Conservation (phyloP, 177 flowering plant species). For the Vitis hybrid region DNA sequence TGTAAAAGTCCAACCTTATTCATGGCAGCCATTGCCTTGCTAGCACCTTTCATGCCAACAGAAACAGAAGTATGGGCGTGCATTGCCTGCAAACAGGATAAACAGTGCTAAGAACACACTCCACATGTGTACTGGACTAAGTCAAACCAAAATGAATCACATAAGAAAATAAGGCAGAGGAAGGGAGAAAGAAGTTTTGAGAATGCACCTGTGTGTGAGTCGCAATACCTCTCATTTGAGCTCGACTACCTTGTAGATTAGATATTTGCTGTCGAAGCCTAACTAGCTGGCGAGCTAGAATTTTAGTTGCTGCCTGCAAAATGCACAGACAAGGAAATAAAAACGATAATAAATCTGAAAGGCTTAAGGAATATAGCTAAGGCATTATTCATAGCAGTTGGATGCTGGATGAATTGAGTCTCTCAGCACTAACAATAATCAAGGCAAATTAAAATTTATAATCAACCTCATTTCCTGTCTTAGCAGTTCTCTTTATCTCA, state of each 20-base stretch:
- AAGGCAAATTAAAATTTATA: not conserved
- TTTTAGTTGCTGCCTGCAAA: slow-evolving; percentile 44
- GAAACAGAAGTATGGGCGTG: slow-evolving; percentile 51
- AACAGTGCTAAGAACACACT: slow-evolving; percentile 10
- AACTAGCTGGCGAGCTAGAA: slow-evolving; percentile 49
- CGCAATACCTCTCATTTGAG: slow-evolving; percentile 71
- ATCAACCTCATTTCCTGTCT: slow-evolving; percentile 45
- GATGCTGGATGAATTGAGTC: not conserved
- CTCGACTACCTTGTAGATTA: slow-evolving; percentile 64
- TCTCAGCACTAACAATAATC: not conserved
- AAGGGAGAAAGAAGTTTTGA: slow-evolving; percentile 8
- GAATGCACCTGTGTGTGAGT: slow-evolving; percentile 51
- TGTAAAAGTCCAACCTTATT: slow-evolving; percentile 34
- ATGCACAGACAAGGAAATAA: not conserved
- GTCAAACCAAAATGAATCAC: not conserved
- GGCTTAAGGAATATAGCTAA: not conserved
- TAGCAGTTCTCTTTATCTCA: slow-evolving; percentile 51
- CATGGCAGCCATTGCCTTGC: slow-evolving; percentile 47
- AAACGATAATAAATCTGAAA: not conserved
- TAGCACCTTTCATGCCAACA: slow-evolving; percentile 52
- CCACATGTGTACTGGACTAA: not conserved
- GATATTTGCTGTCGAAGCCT: slow-evolving; percentile 62
- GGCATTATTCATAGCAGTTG: not conserved
- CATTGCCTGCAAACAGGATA: slow-evolving; percentile 40
- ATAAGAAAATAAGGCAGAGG: not conserved